Base-by-base conservation (phyloP, 331 rosid species). In the Erythrophleum ivorense region DNA sequence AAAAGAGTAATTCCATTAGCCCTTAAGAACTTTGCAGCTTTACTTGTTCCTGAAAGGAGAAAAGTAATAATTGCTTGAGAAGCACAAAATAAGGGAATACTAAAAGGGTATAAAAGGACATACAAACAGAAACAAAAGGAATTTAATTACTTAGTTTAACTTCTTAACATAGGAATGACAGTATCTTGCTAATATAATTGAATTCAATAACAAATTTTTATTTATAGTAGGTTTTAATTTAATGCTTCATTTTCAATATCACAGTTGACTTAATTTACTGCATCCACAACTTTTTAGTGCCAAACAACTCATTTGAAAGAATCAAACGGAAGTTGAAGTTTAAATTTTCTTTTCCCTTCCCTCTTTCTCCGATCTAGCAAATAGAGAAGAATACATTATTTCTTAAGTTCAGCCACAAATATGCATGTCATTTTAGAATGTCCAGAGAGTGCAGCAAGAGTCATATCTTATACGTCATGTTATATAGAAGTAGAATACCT, bases 1-100 rank as follows among this genome's bases (percentile, higher is more conserved):
- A 90, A 81, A 78, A 92, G 95, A 19, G 97, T 85, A 46, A 95
- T 86, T 86, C 97, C 99, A 59, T 92, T 93, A 49, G 94, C 98
- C 81, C 99, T 92, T 53, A 95, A 87, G 80, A 89, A 93, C 85
- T 89, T 93, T 52, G 99, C 92, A 78, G 98, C 90, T 81, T 80
- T 79, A 84, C 95, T 95, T 36, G 99, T 93, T 89, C 99, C 99
- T 95, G 86, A 60, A 84, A 83, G 19, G n/a, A 82, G 21, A 84
- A 73, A 65, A 46, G 24, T 24, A 70, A 68, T 49, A 43, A 24
- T 21, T 53, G 48, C 70, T 53, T 31, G 65, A 86, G 69, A 9
- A 29, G 43, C 41, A 15, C 41, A 24, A 46, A 29, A 71, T 71
- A 46, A 24, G 41, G 55, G 49, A 55, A 12, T 11, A 53, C 29